Evolutionary conservation across 2,329 filamentous ascomycete genomes (phyloP), one percentile per base, ranked within the genome.

Genomic region (Aspergillus fumigatiaffinis): DNA sequence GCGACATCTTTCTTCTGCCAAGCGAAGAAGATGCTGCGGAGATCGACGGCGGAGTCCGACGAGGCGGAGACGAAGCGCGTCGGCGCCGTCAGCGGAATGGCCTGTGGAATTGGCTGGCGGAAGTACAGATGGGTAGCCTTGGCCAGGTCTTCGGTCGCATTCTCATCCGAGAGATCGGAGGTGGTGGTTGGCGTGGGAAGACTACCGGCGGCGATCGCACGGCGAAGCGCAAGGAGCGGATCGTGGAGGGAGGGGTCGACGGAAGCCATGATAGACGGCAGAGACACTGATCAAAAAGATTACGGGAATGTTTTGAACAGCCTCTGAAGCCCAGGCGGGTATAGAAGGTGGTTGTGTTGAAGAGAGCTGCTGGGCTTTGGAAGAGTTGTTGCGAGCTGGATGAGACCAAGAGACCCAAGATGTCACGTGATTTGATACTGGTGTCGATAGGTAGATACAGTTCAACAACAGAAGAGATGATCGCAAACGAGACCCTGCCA

Each of bases 11-110:
- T 91, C 77, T 97, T 95, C 68, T 90, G 82, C 91, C 92, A 99
- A 55, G 92, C 92, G 71, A 97, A 96, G 80, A 93, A 97, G 76
- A 97, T 93, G 73, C 89, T 94, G 71, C 94, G 91, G 65, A 99
- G 81, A 72, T 97, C 91, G 68, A 96, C 87, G 4, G 88, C 82
- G 55, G 82, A 80, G 50, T 84, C 82, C 66, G 76, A 76, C 50
- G 86, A 84, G 57, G 85, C 84, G n/a, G 91, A 92, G 59, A 90
- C 83, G 79, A 97, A 97, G 67, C 94, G 91, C 64, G 94, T 99
- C 9, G 87, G 82, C 14, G 84, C 82, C 52, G 84, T 86, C 63
- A 96, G 84, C 1, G 88, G 80, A 57, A 95, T 82, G 5, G 86
- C 81, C 55, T 86, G 80, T 60, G 84, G 82, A 53, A 78, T 72